phyloP scores from a whole-genome alignment of 208 protist species.

The Trypanosoma boissoni region DNA sequence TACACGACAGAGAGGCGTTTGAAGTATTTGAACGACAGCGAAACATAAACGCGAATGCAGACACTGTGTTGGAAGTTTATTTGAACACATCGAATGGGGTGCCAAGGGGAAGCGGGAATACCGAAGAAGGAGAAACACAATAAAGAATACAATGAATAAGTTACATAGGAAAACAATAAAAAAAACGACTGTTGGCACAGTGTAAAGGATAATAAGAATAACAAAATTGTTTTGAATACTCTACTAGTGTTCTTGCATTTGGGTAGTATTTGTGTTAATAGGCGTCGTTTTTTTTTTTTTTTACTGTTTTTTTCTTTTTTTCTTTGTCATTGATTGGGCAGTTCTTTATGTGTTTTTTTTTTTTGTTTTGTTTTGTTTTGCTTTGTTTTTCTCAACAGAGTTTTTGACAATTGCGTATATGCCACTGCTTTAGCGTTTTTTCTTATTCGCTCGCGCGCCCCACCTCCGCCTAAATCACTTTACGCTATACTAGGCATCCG shows the following conservation, averaged over 20 bases:
- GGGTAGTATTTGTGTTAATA: neutral
- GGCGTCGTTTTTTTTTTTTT: constrained; percentile 1
- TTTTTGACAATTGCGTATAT: too few relatives aligned
- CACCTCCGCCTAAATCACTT: too few relatives aligned
- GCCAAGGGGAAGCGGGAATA: too few relatives aligned
- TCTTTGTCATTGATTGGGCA: neutral
- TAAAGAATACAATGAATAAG: too few relatives aligned
- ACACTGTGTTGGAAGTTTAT: constrained; percentile 66
- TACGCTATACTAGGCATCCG: too few relatives aligned
- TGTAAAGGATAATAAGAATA: too few relatives aligned
- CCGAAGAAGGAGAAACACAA: too few relatives aligned
- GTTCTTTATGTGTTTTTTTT: neutral
- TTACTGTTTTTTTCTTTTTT: neutral
- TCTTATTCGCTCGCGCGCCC: too few relatives aligned
- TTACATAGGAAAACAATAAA: too few relatives aligned
- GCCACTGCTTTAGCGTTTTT: too few relatives aligned
- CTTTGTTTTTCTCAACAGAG: neutral
- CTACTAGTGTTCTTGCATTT: neutral
- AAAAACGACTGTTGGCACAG: too few relatives aligned
- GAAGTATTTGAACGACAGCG: constrained; percentile 64
- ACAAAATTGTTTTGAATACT: neutral
- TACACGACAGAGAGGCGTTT: constrained; percentile 69
- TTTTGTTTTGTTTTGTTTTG: neutral
- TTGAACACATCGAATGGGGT: too few relatives aligned
- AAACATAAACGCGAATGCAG: constrained; percentile 61